phyloP scores from a whole-genome alignment of 2,329 filamentous ascomycete species.

The Rasamsonia emersonii region DNA sequence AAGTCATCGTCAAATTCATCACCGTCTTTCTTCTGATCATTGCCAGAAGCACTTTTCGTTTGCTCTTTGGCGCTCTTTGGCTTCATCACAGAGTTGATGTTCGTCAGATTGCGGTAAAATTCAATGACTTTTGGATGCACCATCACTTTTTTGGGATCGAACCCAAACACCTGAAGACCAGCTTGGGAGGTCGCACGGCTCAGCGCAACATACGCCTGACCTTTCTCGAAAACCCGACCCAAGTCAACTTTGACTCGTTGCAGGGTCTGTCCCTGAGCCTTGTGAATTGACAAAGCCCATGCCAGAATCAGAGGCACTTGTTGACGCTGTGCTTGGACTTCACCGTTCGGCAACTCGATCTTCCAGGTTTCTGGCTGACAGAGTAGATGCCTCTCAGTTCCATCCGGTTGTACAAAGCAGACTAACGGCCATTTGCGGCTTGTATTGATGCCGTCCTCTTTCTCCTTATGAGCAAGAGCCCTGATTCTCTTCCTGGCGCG shows the following conservation, averaged over 20 bases:
- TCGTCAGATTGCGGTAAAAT: slow-evolving; percentile 78
- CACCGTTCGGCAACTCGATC: slow-evolving; percentile 89
- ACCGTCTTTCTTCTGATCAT: slow-evolving; percentile 13
- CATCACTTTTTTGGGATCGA: slow-evolving; percentile 86
- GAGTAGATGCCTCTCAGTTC: slow-evolving; percentile 65
- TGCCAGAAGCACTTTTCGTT: slow-evolving; percentile 21
- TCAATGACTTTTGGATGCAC: slow-evolving; percentile 77
- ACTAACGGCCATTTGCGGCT: slow-evolving; percentile 69
- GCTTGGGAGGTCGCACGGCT: slow-evolving; percentile 83
- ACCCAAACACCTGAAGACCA: slow-evolving; percentile 79
- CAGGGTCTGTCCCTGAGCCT: slow-evolving; percentile 90
- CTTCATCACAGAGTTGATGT: slow-evolving; percentile 50
- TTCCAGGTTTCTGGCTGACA: slow-evolving; percentile 91
- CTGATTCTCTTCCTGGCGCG: slow-evolving; percentile 50
- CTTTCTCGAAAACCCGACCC: slow-evolving; percentile 88
- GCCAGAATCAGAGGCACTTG: slow-evolving; percentile 85
- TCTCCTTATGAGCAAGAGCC: slow-evolving; percentile 38
- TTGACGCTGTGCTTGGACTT: slow-evolving; percentile 77
- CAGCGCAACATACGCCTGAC: slow-evolving; percentile 92
- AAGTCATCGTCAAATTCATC: slow-evolving; percentile 29
- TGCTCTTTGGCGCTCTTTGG: slow-evolving; percentile 17
- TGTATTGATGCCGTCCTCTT: slow-evolving; percentile 40
- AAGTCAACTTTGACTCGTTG: slow-evolving; percentile 92
- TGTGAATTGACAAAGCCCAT: slow-evolving; percentile 96
- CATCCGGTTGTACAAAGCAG: slow-evolving; percentile 71